These are phyloP conservation scores for Zygosaccharomyces sapae DNA, from an alignment of 1,139 yeast genomes.

Conservation along the genomic window DNA sequence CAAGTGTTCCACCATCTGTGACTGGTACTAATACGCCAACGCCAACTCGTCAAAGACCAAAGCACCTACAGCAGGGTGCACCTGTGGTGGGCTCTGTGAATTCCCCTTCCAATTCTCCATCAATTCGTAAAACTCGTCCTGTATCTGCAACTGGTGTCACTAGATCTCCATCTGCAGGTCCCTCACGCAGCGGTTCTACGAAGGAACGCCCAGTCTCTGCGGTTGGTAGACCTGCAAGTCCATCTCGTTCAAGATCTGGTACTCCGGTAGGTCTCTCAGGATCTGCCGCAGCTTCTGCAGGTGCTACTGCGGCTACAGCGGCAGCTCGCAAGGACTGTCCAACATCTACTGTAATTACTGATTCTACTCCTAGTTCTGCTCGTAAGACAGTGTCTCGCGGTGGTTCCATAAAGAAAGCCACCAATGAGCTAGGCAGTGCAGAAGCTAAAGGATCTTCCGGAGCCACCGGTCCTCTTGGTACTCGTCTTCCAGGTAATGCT, in stretches of 20 bases:
- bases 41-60: neutral
- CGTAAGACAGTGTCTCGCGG: neutral
- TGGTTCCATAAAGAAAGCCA: neutral
- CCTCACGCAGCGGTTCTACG: neutral
- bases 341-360: neutral
- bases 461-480: conserved; percentile 18
- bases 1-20: no score
- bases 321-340: neutral
- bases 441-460: conserved; percentile 3
- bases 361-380: neutral
- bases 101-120: conserved; percentile 1
- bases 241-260: neutral
- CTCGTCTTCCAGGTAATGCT: conserved; percentile 21
- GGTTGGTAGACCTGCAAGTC: neutral
- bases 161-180: neutral
- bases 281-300: neutral
- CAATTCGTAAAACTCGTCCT: conserved; percentile 1
- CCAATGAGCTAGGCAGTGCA: neutral
- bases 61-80: neutral
- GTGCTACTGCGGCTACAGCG: neutral
- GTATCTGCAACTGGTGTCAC: neutral
- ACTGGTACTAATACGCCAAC: neutral
- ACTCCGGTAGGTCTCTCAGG: neutral
- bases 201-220: neutral
- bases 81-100: neutral